Conservation (phyloP, 1,284 basidiomycete genomes). For the Clitocybe nebularis region DNA sequence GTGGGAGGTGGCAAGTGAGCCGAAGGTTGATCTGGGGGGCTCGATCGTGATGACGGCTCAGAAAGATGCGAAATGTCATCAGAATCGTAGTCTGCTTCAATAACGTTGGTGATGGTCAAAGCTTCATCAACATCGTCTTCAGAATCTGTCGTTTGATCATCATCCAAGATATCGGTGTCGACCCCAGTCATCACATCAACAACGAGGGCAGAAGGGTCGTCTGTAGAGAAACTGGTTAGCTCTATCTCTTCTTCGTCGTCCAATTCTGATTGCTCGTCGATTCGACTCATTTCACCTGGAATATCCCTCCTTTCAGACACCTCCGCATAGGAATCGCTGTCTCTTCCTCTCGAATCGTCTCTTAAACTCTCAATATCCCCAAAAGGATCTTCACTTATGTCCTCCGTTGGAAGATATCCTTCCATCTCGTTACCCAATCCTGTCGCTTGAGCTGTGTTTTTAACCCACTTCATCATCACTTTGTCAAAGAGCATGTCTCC, state of each 20-base stretch:
- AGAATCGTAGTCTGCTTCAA: conserved; percentile 37
- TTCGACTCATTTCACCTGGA: conserved; percentile 39
- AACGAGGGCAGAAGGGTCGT: conserved; percentile 48
- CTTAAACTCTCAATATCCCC: conserved; percentile 80
- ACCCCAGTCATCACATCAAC: conserved; percentile 46
- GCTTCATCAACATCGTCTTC: conserved; percentile 37
- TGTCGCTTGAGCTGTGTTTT: conserved; percentile 40
- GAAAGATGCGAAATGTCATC: conserved; percentile 34
- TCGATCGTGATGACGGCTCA: conserved; percentile 5
- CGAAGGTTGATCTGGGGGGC: conserved; percentile 9
- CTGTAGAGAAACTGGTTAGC: conserved; percentile 69
- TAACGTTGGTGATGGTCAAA: conserved; percentile 23
- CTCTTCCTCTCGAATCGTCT: conserved; percentile 46
- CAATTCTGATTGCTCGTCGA: conserved; percentile 49
- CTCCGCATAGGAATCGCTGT: conserved; percentile 25
- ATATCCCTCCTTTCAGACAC: conserved; percentile 15
- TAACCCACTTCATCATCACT: conserved; percentile 80
- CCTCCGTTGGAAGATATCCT: conserved; percentile 38
- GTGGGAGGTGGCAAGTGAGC: conserved; percentile 16
- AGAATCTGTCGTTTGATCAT: conserved; percentile 46
- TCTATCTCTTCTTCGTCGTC: conserved; percentile 62
- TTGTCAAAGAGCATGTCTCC: conserved; percentile 87
- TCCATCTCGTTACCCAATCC: conserved; percentile 37
- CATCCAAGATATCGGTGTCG: conserved; percentile 27
- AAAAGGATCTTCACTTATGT: conserved; percentile 80